Evolutionary conservation across 371 early-diverging fungal species (phyloP), one percentile per base, ranked within the genome.

Genomic region (Capillidium heterosporum): DNA sequence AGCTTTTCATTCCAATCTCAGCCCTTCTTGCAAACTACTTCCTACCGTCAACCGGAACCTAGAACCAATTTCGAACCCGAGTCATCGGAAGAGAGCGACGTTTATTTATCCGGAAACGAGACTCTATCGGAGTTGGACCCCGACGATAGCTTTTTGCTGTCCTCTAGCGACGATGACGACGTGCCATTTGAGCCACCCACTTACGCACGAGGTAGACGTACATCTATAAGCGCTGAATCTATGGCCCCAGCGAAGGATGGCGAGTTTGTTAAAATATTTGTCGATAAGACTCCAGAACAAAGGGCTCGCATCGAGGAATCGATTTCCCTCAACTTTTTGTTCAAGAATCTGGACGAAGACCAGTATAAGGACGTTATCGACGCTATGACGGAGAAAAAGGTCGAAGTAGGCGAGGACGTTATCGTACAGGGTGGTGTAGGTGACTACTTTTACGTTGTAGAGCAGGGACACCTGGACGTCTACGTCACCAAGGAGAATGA

Each of bases 211-310:
- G 90, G 85, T 26, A 80, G 98, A 39, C 89, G 98, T 56, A 88
- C 89, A 28, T 91, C 91, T 21, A 95, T 98, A 52, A 86, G 86
- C 58, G 95, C 98, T 24, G 95, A 95, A 66, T 91, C 91, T 24
- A 92, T 96, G 86, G 84, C 88, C 21, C 95, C 96, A 28, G 79
- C 85, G 41, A 71, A 78, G 21, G 84, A 80, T 54, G 75, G 73
- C 39, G 81, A 83, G 61, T 89, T 77, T 66, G 84, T 79, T 49
- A 87, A 85, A 61, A 73, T 81, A 29, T 78, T 87, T 52, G 83
- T 94, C 57, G 87, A 89, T 44, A 96, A 96, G 69, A 73, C 85
- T 8, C 76, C 72, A 19, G 84, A 84, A 56, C 92, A 92, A 65
- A 73, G 79, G 53, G 65, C 78, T 42, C 81, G 95, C 23, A 92